phyloP scores from a whole-genome alignment of 1,139 yeast species.

The Groenewaldozyma auringiensis region DNA sequence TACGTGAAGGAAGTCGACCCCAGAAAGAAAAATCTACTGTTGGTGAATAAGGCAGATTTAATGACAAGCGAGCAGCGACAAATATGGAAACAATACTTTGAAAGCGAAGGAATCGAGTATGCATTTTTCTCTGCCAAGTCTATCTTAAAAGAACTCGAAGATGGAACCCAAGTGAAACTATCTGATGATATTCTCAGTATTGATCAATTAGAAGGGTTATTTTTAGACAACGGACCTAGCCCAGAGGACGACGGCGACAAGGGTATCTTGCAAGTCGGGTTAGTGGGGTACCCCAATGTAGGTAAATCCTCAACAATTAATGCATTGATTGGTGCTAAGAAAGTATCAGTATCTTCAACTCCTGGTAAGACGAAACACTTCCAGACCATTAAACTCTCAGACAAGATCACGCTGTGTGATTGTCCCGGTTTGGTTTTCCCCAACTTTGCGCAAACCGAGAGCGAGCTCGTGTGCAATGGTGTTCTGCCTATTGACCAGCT shows the following conservation, averaged over 20 bases:
- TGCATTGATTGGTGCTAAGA: slow-evolving; percentile 91
- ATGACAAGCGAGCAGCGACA: slow-evolving; percentile 68
- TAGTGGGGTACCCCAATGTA: slow-evolving; percentile 88
- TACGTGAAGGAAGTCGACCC: slow-evolving; percentile 60
- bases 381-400: slow-evolving; percentile 86
- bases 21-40: slow-evolving; percentile 63
- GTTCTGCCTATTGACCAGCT: slow-evolving; percentile 96
- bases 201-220: slow-evolving; percentile 75
- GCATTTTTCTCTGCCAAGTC: slow-evolving; percentile 90
- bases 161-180: slow-evolving; percentile 17
- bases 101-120: slow-evolving; percentile 58
- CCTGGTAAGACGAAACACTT: slow-evolving; percentile 99
- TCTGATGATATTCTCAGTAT: slow-evolving; percentile 53
- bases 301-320: slow-evolving; percentile 96
- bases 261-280: slow-evolving; percentile 63
- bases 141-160: slow-evolving; percentile 37
- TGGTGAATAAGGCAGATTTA: slow-evolving; percentile 92
- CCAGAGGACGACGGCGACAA: slow-evolving; percentile 8
- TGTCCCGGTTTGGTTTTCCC: slow-evolving; percentile 99
- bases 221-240: slow-evolving; percentile 42
- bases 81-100: slow-evolving; percentile 82
- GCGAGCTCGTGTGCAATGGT: slow-evolving; percentile 96
- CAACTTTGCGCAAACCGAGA: slow-evolving; percentile 92
- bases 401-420: slow-evolving; percentile 82
- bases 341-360: slow-evolving; percentile 94